Evolutionary conservation across 306 rosid genomes (phyloP).

Genomic region (Acacia acuminata): DNA sequence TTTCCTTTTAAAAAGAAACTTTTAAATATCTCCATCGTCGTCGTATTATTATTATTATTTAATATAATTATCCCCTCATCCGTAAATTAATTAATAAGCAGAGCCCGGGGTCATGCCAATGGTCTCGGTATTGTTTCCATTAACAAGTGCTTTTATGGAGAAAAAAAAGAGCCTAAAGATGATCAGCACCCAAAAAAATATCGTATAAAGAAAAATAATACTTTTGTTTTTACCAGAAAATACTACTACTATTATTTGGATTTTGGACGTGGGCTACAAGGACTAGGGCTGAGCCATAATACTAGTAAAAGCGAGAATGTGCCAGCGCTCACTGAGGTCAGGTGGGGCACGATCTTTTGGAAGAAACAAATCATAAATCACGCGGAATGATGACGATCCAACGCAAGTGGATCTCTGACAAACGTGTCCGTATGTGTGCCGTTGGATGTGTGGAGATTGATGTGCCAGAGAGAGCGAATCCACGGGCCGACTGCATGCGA

Average conservation of each 20-base stretch:
- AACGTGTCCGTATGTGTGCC: slow-evolving; percentile 42
- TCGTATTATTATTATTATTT: no score
- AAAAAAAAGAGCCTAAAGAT: background rate
- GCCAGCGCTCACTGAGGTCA: background rate
- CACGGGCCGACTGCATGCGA: slow-evolving; percentile 51
- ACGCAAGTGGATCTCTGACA: slow-evolving; percentile 9
- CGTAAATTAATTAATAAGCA: no score
- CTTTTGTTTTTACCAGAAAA: no score
- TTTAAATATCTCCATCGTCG: no score
- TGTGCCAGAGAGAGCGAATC: slow-evolving; percentile 8
- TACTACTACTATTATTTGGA: no score
- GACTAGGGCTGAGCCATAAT: background rate
- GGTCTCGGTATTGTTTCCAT: no score
- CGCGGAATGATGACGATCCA: slow-evolving; percentile 30
- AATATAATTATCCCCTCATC: no score
- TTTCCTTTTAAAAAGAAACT: no score
- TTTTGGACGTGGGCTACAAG: background rate
- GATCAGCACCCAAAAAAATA: no score
- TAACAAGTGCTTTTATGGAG: background rate
- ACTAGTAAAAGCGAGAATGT: background rate
- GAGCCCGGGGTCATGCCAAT: no score
- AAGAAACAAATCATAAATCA: slow-evolving; percentile 36
- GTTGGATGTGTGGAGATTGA: background rate
- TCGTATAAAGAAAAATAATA: no score
- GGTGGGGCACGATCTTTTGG: background rate